A percentile compares a stretch with the other conserved stretches of the same genome.
Conservation (phyloP, 2,329 filamentous ascomycete genomes). For the Sphaerulina vaccinii region DNA sequence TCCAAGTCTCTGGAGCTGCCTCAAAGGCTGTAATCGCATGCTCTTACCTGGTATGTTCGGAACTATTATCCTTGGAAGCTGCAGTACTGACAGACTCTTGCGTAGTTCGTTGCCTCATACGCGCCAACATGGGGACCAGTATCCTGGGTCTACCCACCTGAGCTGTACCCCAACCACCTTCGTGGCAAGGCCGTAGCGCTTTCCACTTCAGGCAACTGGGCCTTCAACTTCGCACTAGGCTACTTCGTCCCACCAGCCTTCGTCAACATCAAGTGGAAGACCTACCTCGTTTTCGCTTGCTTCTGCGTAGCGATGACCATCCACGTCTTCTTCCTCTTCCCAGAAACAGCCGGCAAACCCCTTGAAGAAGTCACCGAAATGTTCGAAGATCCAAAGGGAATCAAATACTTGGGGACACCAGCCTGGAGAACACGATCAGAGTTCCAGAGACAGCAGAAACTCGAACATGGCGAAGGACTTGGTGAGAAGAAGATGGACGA, state of each 20-base stretch:
- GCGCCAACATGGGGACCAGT: slow-evolving; percentile 56
- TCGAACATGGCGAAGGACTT: slow-evolving; percentile 17
- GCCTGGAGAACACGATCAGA: slow-evolving; percentile 53
- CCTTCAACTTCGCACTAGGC: slow-evolving; percentile 58
- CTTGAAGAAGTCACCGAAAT: slow-evolving; percentile 77
- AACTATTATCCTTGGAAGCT: background rate
- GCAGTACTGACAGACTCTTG: background rate
- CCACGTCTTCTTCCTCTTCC: slow-evolving; percentile 63
- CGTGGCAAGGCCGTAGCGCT: slow-evolving; percentile 61
- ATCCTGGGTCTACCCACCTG: slow-evolving; percentile 65
- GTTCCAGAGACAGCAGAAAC: slow-evolving; percentile 5
- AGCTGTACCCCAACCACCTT: slow-evolving; percentile 63
- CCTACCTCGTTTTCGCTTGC: slow-evolving; percentile 69
- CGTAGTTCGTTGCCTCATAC: slow-evolving; percentile 63
- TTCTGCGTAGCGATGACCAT: slow-evolving; percentile 65
- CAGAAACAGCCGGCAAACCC: slow-evolving; percentile 71
- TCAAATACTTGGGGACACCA: slow-evolving; percentile 49
- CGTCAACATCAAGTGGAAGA: slow-evolving; percentile 57
- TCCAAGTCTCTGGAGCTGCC: slow-evolving; percentile 40
- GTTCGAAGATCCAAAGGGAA: slow-evolving; percentile 50
- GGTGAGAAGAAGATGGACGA: slow-evolving; percentile 16
- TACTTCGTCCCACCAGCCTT: slow-evolving; percentile 61
- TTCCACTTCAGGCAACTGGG: slow-evolving; percentile 54
- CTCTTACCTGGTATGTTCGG: slow-evolving; percentile 55
- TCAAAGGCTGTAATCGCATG: slow-evolving; percentile 56